Evolutionary conservation across 164 flowering plant species (phyloP), one percentile per base, ranked within the genome.

Genomic region (Stephania cephalantha): DNA sequence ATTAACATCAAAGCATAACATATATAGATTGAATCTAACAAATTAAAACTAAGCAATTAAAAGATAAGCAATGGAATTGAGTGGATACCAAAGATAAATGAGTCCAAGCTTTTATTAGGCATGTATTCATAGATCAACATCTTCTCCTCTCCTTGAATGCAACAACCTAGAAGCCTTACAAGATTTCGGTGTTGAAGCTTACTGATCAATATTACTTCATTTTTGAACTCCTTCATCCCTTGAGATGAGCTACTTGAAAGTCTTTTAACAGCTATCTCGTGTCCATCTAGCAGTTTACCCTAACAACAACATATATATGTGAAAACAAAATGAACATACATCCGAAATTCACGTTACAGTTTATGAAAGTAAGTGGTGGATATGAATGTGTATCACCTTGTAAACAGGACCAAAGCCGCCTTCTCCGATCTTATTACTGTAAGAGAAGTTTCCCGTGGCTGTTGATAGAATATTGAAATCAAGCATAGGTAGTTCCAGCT

Each of bases 401-500:
- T 83, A 86, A 71, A 88, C 91, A 46, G 79, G 80, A 30, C 86
- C 86, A 74, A 84, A 84, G 7, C 86, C 84, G 11, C 84, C 86
- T 74, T 78, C 74, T 65, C 86, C 86, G 64, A 84, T 75, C 72
- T 79, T 76, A 35, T 82, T 82, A 22, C 42, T 17, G 2, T 30
- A 55, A 15, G 78, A 70, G 69, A 84, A 84, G 35, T 82, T 75
- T 46, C 80, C 58, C 0, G 84, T 84, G 3, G 80, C 81, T 5
- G 64, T 30, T 29, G 69, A 61, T 63, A 83, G 30, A 42, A 55
- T 68, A 42, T 67, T 42, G 18, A 79, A 74, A 65, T 61, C 74
- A 55, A 53, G 48, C 65, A 72, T 7, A 29, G 74, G 74, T 71
- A 71, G 44, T 10, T 72, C 45, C 5, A 67, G 15, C 17, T 73